phyloP scores from a whole-genome alignment of 2,329 filamentous ascomycete species.

The Magnaporthiopsis rhizophila region DNA sequence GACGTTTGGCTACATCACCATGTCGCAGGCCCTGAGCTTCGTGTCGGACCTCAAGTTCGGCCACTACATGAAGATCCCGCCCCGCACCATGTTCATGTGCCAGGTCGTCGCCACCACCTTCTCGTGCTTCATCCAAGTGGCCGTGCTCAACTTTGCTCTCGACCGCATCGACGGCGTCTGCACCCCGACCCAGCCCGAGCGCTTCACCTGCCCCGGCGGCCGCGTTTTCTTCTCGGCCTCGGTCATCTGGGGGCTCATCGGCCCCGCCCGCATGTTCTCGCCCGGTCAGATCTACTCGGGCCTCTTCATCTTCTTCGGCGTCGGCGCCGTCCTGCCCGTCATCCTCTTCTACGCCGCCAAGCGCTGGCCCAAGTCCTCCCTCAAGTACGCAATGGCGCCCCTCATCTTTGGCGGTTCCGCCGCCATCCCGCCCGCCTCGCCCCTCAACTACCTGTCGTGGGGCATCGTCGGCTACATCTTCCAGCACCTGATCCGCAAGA shows the following conservation, averaged over 20 bases:
- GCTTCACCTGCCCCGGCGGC: slow-evolving; percentile 57
- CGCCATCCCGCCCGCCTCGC: slow-evolving; percentile 57
- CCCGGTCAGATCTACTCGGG: slow-evolving; percentile 53
- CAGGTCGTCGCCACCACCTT: slow-evolving; percentile 60
- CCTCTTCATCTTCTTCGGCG: slow-evolving; percentile 50
- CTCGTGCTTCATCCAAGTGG: slow-evolving; percentile 58
- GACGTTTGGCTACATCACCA: slow-evolving; percentile 55
- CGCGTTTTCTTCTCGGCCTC: slow-evolving; percentile 56
- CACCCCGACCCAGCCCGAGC: slow-evolving; percentile 43
- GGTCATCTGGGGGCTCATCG: slow-evolving; percentile 61
- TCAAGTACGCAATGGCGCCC: slow-evolving; percentile 50
- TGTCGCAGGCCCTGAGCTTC: slow-evolving; percentile 58
- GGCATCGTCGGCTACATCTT: slow-evolving; percentile 63
- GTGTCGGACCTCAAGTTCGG: slow-evolving; percentile 60
- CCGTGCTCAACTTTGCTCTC: slow-evolving; percentile 55
- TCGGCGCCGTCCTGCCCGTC: slow-evolving; percentile 47
- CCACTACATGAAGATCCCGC: slow-evolving; percentile 67
- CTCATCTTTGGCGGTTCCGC: slow-evolving; percentile 55
- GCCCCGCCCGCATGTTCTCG: slow-evolving; percentile 55
- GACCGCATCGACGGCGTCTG: slow-evolving; percentile 57
- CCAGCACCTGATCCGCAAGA: slow-evolving; percentile 58
- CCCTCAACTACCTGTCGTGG: slow-evolving; percentile 69
- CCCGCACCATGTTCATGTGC: slow-evolving; percentile 56
- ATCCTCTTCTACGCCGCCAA: slow-evolving; percentile 41
- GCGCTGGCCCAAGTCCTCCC: slow-evolving; percentile 41